Evolutionary conservation across 2,329 filamentous ascomycete genomes (phyloP).

Genomic region (Penicillium sp.): DNA sequence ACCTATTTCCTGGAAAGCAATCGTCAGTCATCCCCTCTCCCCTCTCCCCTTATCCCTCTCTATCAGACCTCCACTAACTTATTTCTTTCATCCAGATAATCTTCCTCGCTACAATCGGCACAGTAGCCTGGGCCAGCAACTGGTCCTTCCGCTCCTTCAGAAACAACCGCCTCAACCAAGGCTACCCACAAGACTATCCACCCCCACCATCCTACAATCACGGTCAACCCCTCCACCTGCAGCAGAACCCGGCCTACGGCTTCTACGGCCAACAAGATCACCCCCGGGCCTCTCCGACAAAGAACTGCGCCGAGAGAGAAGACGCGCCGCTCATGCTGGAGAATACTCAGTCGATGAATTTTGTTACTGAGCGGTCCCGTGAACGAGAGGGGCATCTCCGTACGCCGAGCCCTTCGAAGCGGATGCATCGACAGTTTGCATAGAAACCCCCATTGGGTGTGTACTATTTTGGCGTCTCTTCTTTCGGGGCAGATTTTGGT

Average conservation of each 20-base stretch:
- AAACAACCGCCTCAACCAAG: slow-evolving; percentile 42
- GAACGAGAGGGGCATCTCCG: slow-evolving; percentile 41
- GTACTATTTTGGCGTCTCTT: slow-evolving; percentile 1
- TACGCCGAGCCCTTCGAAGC: slow-evolving; percentile 48
- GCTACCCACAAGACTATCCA: slow-evolving; percentile 34
- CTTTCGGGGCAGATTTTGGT: not conserved
- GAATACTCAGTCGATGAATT: slow-evolving; percentile 38
- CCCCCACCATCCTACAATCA: slow-evolving; percentile 30
- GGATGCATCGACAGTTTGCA: slow-evolving; percentile 24
- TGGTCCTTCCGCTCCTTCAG: slow-evolving; percentile 63
- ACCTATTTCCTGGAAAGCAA: slow-evolving; percentile 83
- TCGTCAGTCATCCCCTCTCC: slow-evolving; percentile 59
- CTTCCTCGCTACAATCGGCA: slow-evolving; percentile 50
- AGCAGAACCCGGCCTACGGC: slow-evolving; percentile 36
- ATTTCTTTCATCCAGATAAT: slow-evolving; percentile 39
- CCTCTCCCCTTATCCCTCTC: slow-evolving; percentile 14
- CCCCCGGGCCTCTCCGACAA: slow-evolving; percentile 22
- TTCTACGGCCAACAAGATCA: slow-evolving; percentile 33
- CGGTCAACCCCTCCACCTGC: slow-evolving; percentile 35
- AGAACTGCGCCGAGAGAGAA: slow-evolving; percentile 34
- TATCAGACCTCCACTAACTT: slow-evolving; percentile 24
- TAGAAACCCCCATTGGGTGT: too few species aligned
- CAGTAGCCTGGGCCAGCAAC: slow-evolving; percentile 63
- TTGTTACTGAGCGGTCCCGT: slow-evolving; percentile 41
- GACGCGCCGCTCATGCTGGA: slow-evolving; percentile 41